A percentile compares a stretch with the other conserved stretches of the same genome.
These are phyloP conservation scores for Botrytis byssoidea DNA, from an alignment of 2,329 filamentous ascomycete genomes.

Conservation along the genomic window DNA sequence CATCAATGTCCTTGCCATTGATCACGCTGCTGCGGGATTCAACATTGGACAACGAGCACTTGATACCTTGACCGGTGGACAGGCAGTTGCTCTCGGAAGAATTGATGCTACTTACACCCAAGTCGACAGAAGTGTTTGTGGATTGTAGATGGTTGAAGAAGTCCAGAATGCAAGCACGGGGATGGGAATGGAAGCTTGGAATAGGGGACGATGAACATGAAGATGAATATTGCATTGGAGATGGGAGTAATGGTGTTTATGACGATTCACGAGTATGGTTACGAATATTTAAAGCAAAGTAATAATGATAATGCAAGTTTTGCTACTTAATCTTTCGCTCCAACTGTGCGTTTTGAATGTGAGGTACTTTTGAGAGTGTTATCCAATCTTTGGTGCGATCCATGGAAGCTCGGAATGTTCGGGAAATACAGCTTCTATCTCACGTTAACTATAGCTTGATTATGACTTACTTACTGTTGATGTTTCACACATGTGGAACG, in stretches of 20 bases:
- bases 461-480: too few relatives aligned
- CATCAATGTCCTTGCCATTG: conserved; percentile 57
- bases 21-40: conserved; percentile 51
- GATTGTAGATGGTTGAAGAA: conserved; percentile 28
- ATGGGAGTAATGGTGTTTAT: background rate
- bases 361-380: background rate
- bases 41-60: conserved; percentile 58
- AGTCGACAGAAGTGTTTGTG: conserved; percentile 48
- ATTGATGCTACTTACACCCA: conserved; percentile 50
- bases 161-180: background rate
- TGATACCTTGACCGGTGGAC: conserved; percentile 54
- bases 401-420: background rate
- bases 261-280: background rate
- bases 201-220: background rate
- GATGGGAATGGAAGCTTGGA: background rate
- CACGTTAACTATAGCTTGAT: background rate
- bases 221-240: background rate
- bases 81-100: conserved; percentile 50
- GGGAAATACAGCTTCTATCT: background rate
- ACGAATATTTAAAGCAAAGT: background rate
- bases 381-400: background rate
- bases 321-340: background rate
- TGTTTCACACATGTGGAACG: background rate
- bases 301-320: conserved; percentile 5
- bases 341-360: background rate